Evolutionary conservation across 495 filamentous ascomycete genomes (phyloP).

Genomic region (Penicillium subrubescens): DNA sequence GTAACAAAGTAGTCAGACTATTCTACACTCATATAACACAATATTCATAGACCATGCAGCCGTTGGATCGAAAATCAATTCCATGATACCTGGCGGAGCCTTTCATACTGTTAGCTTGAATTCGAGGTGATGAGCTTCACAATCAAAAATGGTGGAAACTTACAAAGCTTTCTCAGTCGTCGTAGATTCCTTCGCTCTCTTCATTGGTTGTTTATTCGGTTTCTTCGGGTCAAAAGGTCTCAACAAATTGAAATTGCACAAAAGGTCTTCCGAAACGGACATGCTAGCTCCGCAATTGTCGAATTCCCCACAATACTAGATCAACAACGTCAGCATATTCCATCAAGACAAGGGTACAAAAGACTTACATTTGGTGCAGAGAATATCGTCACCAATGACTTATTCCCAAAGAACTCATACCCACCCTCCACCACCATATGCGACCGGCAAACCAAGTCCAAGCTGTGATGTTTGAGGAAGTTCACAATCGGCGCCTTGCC

Average conservation of each 20-base stretch:
- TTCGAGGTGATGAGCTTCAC: not conserved
- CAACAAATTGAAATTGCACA: constrained; percentile 7
- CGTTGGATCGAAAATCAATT: not conserved
- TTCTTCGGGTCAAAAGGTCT: constrained; percentile 1
- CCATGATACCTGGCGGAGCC: constrained; percentile 7
- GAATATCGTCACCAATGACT: constrained; percentile 8
- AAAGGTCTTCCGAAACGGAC: constrained; percentile 7
- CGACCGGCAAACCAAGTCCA: constrained; percentile 8
- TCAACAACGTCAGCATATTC: not conserved
- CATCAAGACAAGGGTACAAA: not conserved
- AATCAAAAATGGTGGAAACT: not conserved
- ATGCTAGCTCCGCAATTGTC: constrained; percentile 8
- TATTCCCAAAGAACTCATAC: constrained; percentile 10
- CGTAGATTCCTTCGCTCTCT: constrained; percentile 10
- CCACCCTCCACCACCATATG: constrained; percentile 11
- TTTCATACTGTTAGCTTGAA: not conserved
- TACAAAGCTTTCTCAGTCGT: constrained; percentile 17
- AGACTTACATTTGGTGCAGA: constrained; percentile 9
- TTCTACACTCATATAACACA: not conserved
- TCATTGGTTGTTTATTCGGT: not conserved
- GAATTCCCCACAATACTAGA: constrained; percentile 8
- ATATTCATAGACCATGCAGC: not conserved
- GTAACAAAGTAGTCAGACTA: not conserved
- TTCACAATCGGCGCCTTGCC: constrained; percentile 5
- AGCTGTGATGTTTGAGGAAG: constrained; percentile 3